Percentiles rank a stretch among this genome's conserved stretches.
phyloP scores from a whole-genome alignment of 2,329 filamentous ascomycete species.

The Xylariaceae sp. region DNA sequence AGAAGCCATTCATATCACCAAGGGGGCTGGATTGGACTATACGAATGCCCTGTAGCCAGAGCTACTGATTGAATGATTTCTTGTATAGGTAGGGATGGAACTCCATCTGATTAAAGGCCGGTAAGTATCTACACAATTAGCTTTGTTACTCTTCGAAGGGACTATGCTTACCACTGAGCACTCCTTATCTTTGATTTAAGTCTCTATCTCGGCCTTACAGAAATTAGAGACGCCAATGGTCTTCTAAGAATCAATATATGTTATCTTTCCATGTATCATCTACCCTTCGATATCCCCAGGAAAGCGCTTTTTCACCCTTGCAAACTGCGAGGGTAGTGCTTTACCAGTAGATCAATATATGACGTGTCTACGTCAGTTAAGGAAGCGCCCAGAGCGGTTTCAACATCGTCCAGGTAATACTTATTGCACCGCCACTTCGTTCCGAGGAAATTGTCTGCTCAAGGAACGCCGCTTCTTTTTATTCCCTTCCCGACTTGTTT shows the following conservation, averaged over 20 bases:
- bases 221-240: slow-evolving; percentile 60
- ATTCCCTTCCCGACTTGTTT: slow-evolving; percentile 17
- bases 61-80: no score
- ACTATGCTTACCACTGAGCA: no score
- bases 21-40: no score
- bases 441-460: slow-evolving; percentile 12
- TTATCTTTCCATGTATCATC: slow-evolving; percentile 43
- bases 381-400: slow-evolving; percentile 12
- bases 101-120: no score
- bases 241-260: slow-evolving; percentile 40
- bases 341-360: slow-evolving; percentile 17
- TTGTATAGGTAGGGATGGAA: no score
- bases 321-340: slow-evolving; percentile 21
- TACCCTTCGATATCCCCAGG: slow-evolving; percentile 28
- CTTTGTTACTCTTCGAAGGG: not conserved
- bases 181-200: slow-evolving; percentile 46
- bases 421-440: slow-evolving; percentile 19
- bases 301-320: slow-evolving; percentile 26
- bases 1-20: no score
- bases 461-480: slow-evolving; percentile 5
- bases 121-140: slow-evolving; percentile 27
- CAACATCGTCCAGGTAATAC: slow-evolving; percentile 16
- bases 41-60: no score
- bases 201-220: slow-evolving; percentile 54
- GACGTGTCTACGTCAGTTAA: slow-evolving; percentile 7